A percentile compares a stretch with the other conserved stretches of the same genome.
phyloP scores from a whole-genome alignment of 768 basidiomycete genomes.

The Lactarius vividus region DNA sequence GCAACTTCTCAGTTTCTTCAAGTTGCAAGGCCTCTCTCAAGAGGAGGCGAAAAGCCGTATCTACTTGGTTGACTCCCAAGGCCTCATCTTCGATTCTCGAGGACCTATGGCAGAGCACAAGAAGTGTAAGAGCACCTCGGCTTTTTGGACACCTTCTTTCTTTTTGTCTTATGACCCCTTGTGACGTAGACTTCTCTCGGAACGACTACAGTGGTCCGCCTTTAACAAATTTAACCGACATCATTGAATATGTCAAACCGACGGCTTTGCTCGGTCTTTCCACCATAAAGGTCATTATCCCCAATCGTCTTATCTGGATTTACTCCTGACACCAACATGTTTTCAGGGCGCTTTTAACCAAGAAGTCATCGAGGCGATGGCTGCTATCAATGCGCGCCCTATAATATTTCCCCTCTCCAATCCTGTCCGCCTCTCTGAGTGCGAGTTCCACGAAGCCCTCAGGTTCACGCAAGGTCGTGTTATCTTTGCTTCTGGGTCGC shows the following conservation, averaged over 20 bases:
- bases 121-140: constrained; percentile 50
- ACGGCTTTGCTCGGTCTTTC: constrained; percentile 89
- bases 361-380: constrained; percentile 72
- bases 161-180: constrained; percentile 13
- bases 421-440: constrained; percentile 79
- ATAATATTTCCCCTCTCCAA: constrained; percentile 94
- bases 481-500: constrained; percentile 86
- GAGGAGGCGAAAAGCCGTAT: constrained; percentile 76
- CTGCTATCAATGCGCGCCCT: constrained; percentile 72
- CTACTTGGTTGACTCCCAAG: constrained; percentile 85
- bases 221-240: constrained; percentile 69
- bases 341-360: constrained; percentile 68
- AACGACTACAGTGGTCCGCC: constrained; percentile 75
- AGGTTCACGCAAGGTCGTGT: constrained; percentile 67
- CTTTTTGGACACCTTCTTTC: neutral
- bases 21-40: constrained; percentile 66
- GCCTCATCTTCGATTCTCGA: constrained; percentile 74
- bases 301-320: neutral
- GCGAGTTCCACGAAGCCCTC: constrained; percentile 75
- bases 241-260: constrained; percentile 78
- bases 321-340: neutral
- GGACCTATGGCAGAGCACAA: constrained; percentile 79
- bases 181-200: constrained; percentile 70
- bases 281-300: constrained; percentile 57
- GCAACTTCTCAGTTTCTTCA: constrained; percentile 89